A percentile compares a stretch with the other conserved stretches of the same genome.
These are phyloP conservation scores for Vigna hirtella DNA, from an alignment of 306 rosid species.

Conservation along the genomic window DNA sequence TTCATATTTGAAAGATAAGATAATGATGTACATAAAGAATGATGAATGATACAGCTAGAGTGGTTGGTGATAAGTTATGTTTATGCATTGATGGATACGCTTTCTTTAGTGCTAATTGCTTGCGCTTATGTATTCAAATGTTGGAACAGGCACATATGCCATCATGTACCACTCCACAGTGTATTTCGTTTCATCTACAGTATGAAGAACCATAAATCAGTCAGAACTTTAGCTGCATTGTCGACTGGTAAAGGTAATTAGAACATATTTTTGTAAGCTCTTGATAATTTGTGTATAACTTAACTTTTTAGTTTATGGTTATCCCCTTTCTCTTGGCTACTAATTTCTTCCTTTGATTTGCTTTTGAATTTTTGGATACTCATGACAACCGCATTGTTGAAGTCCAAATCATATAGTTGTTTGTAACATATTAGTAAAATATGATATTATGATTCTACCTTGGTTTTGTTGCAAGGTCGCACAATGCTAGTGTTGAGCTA, in stretches of 20 bases:
- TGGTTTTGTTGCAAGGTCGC: conserved; percentile 19
- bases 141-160: conserved; percentile 64
- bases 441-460: conserved; percentile 12
- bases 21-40: conserved; percentile 20
- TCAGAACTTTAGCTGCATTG: conserved; percentile 60
- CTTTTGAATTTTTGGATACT: conserved; percentile 21
- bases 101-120: conserved; percentile 24
- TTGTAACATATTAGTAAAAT: conserved; percentile 5
- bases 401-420: conserved; percentile 5
- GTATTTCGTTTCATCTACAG: conserved; percentile 57
- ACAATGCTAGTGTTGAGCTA: not conserved
- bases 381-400: conserved; percentile 22
- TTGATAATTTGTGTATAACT: conserved; percentile 28
- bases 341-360: conserved; percentile 8
- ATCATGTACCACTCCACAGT: conserved; percentile 51
- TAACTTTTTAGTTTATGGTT: conserved; percentile 11
- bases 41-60: conserved; percentile 18
- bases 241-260: conserved; percentile 63
- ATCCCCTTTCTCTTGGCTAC: conserved; percentile 33
- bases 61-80: conserved; percentile 14
- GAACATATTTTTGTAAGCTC: conserved; percentile 28
- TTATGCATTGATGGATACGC: not conserved
- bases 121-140: conserved; percentile 41
- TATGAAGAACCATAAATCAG: conserved; percentile 52
- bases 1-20: conserved; percentile 36